Evolutionary conservation across 208 protist genomes (phyloP), one percentile per base, ranked within the genome.

Genomic region (Blastocrithidia nonstop): DNA sequence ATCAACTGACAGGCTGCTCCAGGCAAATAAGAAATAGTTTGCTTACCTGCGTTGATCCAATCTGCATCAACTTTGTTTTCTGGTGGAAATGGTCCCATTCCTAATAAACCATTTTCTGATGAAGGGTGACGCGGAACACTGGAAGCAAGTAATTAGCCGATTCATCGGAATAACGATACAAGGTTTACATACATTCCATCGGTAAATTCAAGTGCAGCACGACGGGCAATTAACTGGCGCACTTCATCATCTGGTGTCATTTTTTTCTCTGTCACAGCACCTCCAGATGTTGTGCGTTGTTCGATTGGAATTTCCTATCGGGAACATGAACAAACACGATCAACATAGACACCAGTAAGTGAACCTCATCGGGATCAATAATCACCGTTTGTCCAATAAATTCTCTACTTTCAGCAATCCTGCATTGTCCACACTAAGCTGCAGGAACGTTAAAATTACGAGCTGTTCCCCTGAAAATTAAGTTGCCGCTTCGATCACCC

Each of bases 171-270:
- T 96, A 44, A 95, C 96, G 28, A 98, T 97, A 27, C 96, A 0
- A 98, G 57, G 60, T 98, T 98, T 20, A 94, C 88, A 47, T 95
- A 92, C 87, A 96, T 96, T 33, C 94, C 93, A 50, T 98, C 87
- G 47, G 84, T 25, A 37, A 98, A 90, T 65, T 98, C 95, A 15
- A 95, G 60, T 1, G 93, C 95, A 7, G 95, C 94, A 20, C 95
- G 78, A 24, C 81, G 64, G 13, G 88, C 93, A 41, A 98, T 97
- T 37, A 55, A 54, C 57, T 86, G 76, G 38, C 96, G 92, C 2
- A 31, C 29, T 35, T 74, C 48, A 21, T 63, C 50, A 29, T 54
- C 45, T n/a, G 11, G 11, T 41, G 71, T 52, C 35, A 49, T 50
- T 46, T 48, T 64, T 32, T 85, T 82, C 41, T 48, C 39, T 52